Base-by-base conservation (phyloP, 176 grass and related monocot species). In the Ensete ventricosum region DNA sequence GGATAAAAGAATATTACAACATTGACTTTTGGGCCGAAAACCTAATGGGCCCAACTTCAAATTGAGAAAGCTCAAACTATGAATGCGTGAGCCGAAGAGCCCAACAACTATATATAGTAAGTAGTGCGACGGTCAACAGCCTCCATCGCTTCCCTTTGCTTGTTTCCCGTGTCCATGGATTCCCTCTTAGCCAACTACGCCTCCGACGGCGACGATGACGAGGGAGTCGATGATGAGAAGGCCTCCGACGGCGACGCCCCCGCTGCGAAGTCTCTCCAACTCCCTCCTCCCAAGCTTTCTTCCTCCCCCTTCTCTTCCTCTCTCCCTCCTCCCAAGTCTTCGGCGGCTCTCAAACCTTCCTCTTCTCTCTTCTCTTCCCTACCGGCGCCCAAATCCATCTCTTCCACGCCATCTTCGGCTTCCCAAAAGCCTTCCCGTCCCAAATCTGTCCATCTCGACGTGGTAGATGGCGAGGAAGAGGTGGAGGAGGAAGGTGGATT, bases 111-210 rank as follows among this genome's bases (percentile, higher is more conserved):
- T 9, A 19, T 49, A 49, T 9, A 50, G 2, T 49, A 43, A 43
- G 34, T 43, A 43, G 34, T 43, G 34, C 7, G 20, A 17, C 11
- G 12, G 27, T 49, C 27, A 11, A 53, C 3, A 54, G 21, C 21
- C 11, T 26, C 52, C 10, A 8, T 9, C 8, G 9, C 21, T 16
- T 19, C 13, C 29, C 4, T 27, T 13, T n/a, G 2, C 52, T 52
- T 10, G 71, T 22, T 14, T 20, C n/a, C 34, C 51, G 2, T 23
- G n/a, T 78, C 72, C 27, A 98, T 98, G 95, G 95, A 98, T 82
- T 89, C 90, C 71, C 84, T 98, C 14, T 77, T 93, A n/a, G 90
- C 95, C 22, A 98, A 68, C 84, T 98, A 98, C 80, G 95, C 88
- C 81, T 93, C 90, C 83, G 85, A 82, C 64, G 81, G 81, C 55